Base-by-base conservation (phyloP, 495 filamentous ascomycete species). In the Penicillium waksmanii region DNA sequence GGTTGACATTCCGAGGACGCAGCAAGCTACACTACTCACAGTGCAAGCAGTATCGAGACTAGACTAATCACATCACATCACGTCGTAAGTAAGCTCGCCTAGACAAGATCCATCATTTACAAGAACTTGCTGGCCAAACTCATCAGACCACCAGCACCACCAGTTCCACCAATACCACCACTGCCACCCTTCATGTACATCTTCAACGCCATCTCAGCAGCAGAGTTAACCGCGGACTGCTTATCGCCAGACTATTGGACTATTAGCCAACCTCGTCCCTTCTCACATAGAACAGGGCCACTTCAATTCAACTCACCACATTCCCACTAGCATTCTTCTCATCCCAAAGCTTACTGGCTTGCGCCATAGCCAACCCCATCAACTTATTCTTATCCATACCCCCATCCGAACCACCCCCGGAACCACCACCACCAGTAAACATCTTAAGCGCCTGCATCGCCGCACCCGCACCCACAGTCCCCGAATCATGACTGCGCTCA, bases 381-480 rank as follows among this genome's bases (percentile, higher is more conserved):
- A 89, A 84, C 65, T 80, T 70, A 66, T 82, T 87, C 78, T 88
- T 78, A 40, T 77, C 77, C 60, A 72, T 67, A 15, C 73, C 73
- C 0, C 67, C 73, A 17, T 70, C 27, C 27, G 27, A 31, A 23
- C 23, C 72, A 46, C 65, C 57, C n/a, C n/a, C n/a, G 3, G 42
- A 31, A 1, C 68, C 64, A 10, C 80, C 64, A 11, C 80, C 77
- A 8, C 71, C 68, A 2, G 75, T 79, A 55, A 88, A 89, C 81
- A 85, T 83, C 78, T 89, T 89, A 64, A 90, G 58, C 8, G 87
- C 87, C 74, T 89, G 84, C 80, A 89, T 80, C 0, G 87, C 87
- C 5, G 86, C 86, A 0, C 85, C 87, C 1, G 80, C 75, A 17
- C 87, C 87, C 17, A 89, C 62, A 2, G 75, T 74, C 12, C 67